phyloP scores from a whole-genome alignment of 768 basidiomycete genomes.

The Russula olivacea region DNA sequence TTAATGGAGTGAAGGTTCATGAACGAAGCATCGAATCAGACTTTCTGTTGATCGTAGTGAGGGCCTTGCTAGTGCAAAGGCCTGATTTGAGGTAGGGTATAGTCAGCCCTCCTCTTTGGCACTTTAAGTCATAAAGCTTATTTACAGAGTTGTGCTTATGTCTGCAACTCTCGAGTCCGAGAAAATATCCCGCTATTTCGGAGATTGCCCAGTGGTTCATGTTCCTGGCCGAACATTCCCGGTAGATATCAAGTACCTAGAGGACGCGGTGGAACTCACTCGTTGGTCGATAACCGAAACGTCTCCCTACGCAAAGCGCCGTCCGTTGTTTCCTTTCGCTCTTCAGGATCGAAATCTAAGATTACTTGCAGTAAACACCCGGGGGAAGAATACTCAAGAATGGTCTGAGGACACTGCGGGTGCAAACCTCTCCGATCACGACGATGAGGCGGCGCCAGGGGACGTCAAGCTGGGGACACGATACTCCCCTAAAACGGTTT shows the following conservation, averaged over 20 bases:
- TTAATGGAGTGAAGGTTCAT: slow-evolving; percentile 55
- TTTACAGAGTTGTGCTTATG: slow-evolving; percentile 81
- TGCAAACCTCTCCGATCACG: slow-evolving; percentile 50
- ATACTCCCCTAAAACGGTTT: slow-evolving; percentile 70
- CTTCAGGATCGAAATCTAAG: not conserved
- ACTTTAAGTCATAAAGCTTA: not conserved
- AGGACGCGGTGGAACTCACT: slow-evolving; percentile 84
- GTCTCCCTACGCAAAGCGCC: slow-evolving; percentile 72
- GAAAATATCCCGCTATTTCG: slow-evolving; percentile 85
- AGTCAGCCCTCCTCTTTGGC: slow-evolving; percentile 1
- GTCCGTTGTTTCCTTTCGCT: slow-evolving; percentile 38
- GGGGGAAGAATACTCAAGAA: slow-evolving; percentile 56
- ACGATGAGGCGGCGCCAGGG: slow-evolving; percentile 45
- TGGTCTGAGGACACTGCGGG: slow-evolving; percentile 70
- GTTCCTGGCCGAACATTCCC: slow-evolving; percentile 96
- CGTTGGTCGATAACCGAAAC: slow-evolving; percentile 72
- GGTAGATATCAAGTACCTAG: slow-evolving; percentile 77
- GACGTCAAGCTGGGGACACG: slow-evolving; percentile 61
- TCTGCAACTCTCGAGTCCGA: slow-evolving; percentile 92
- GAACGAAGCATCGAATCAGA: slow-evolving; percentile 97
- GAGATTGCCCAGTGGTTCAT: slow-evolving; percentile 74
- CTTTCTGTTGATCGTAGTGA: slow-evolving; percentile 91
- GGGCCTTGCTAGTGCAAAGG: slow-evolving; percentile 68
- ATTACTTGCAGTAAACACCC: slow-evolving; percentile 45
- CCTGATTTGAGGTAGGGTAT: slow-evolving; percentile 69